A percentile compares a stretch with the other conserved stretches of the same genome.
Evolutionary conservation across 2,329 filamentous ascomycete genomes (phyloP).

Genomic region (Helicocarpus griseus): DNA sequence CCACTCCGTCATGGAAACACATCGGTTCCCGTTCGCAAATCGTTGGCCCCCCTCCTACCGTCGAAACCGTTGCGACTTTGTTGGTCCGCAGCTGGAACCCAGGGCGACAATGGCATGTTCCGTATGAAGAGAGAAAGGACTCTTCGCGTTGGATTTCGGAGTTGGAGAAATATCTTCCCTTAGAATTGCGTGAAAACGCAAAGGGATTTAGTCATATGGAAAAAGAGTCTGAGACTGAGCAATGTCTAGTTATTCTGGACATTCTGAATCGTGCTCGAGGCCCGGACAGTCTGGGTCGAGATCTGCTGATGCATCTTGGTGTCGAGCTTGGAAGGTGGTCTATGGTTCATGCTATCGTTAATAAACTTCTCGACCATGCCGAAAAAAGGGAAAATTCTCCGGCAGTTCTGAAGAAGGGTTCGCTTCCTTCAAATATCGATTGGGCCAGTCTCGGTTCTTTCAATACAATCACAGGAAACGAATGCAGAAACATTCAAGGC

Average conservation of each 20-base stretch:
- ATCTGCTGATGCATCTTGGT: conserved; percentile 32
- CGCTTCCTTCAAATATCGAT: conserved; percentile 21
- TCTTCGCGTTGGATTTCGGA: conserved; percentile 25
- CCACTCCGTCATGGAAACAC: not conserved
- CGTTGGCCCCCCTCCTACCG: not conserved
- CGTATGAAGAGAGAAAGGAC: conserved; percentile 14
- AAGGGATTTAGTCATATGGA: conserved; percentile 2
- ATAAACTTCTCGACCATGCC: conserved; percentile 29
- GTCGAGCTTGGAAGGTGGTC: conserved; percentile 31
- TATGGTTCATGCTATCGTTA: conserved; percentile 30
- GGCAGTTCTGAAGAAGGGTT: conserved; percentile 8
- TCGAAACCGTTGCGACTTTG: not conserved
- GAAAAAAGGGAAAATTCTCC: conserved; percentile 19
- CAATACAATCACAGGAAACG: conserved; percentile 20
- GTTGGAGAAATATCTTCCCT: conserved; percentile 26
- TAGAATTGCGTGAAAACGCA: conserved; percentile 13
- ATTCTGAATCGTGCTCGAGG: conserved; percentile 19
- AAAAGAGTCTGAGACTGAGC: conserved; percentile 13
- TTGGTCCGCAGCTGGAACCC: conserved; percentile 3
- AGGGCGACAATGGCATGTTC: conserved; percentile 13
- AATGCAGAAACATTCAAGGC: not conserved
- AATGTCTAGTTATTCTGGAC: conserved; percentile 22
- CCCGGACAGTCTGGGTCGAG: conserved; percentile 20
- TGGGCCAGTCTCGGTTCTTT: conserved; percentile 21
- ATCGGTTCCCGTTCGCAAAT: not conserved